Conservation (phyloP, 2,329 filamentous ascomycete species). For the Emydomyces testavorans region DNA sequence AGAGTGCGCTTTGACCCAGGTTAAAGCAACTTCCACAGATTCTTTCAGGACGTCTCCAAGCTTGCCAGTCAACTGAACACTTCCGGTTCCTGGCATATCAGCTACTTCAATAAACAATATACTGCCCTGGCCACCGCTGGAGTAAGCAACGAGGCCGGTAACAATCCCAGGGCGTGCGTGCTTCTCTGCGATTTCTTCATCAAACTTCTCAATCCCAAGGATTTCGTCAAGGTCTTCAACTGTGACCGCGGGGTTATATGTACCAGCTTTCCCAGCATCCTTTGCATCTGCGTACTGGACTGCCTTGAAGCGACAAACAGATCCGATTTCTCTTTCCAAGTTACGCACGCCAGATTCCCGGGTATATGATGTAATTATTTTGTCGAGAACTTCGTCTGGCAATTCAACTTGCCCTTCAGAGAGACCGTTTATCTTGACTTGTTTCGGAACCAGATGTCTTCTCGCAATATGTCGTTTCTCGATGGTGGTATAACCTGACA, state of each 20-base stretch:
- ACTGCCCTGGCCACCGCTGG: slow-evolving; percentile 79
- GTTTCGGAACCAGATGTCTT: slow-evolving; percentile 90
- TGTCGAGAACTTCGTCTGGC: slow-evolving; percentile 74
- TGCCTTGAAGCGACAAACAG: slow-evolving; percentile 86
- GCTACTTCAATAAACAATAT: slow-evolving; percentile 98
- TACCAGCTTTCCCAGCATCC: slow-evolving; percentile 55
- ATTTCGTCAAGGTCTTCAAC: slow-evolving; percentile 79
- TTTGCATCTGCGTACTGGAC: slow-evolving; percentile 88
- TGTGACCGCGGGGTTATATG: slow-evolving; percentile 63
- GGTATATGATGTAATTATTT: slow-evolving; percentile 93
- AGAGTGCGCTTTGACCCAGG: slow-evolving; percentile 94
- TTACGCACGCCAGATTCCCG: slow-evolving; percentile 93
- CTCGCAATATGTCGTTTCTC: slow-evolving; percentile 94
- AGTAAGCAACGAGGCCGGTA: slow-evolving; percentile 91
- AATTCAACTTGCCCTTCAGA: slow-evolving; percentile 62
- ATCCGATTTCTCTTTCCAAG: slow-evolving; percentile 87
- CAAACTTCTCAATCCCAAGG: slow-evolving; percentile 82
- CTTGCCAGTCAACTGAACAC: slow-evolving; percentile 90
- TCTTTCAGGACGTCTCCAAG: slow-evolving; percentile 95
- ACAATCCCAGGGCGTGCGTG: slow-evolving; percentile 76
- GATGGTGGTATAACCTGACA: slow-evolving; percentile 90
- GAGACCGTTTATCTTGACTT: slow-evolving; percentile 82
- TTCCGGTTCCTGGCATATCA: slow-evolving; percentile 87
- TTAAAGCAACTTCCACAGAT: slow-evolving; percentile 87
- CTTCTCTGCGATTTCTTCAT: slow-evolving; percentile 90